These are phyloP conservation scores for Hymenoscyphus scutula DNA, from an alignment of 2,329 filamentous ascomycete genomes.

Conservation along the genomic window DNA sequence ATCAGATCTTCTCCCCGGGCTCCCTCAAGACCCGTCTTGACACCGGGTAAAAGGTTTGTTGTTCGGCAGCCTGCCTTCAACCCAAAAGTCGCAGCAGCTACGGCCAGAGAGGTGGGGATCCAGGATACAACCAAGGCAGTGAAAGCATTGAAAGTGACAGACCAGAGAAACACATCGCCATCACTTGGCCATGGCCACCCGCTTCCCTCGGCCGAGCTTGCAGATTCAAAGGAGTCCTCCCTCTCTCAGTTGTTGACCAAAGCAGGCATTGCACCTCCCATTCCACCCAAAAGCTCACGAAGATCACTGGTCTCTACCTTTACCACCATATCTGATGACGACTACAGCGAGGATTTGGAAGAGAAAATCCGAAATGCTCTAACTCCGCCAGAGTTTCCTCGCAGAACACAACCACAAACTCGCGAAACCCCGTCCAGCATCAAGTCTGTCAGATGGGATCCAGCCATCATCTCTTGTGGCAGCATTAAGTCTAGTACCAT, in stretches of 20 bases:
- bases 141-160: neutral
- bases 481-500: constrained; percentile 10
- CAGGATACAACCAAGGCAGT: neutral
- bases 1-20: neutral
- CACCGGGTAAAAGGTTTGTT: neutral
- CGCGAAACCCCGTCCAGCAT: constrained; percentile 8
- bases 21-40: neutral
- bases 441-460: constrained; percentile 30
- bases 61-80: neutral
- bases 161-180: neutral
- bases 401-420: neutral
- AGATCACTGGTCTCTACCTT: constrained; percentile 1
- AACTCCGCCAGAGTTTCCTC: constrained; percentile 1
- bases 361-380: constrained; percentile 19
- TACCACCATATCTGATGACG: constrained; percentile 15
- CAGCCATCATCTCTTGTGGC: constrained; percentile 23
- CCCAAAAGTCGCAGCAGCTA: neutral
- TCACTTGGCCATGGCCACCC: neutral
- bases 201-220: neutral
- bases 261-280: constrained; percentile 2
- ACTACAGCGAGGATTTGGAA: constrained; percentile 16
- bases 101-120: neutral
- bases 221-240: neutral
- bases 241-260: neutral
- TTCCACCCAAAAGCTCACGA: constrained; percentile 8